Evolutionary conservation across 1,139 yeast genomes (phyloP).

Genomic region (Zhuliangozyma blackwelliae): DNA sequence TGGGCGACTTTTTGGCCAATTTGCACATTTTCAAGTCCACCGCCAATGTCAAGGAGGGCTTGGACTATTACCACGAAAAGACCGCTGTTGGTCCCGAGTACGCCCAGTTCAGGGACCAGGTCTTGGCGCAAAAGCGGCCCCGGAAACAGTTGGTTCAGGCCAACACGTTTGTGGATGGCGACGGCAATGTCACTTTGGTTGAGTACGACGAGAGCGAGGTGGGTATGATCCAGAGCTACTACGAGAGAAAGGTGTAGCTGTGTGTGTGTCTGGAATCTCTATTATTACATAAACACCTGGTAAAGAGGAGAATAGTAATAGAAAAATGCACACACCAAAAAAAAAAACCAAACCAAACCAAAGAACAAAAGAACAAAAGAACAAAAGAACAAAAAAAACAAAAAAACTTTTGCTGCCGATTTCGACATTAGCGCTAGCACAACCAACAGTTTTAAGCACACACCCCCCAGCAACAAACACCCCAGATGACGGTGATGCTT

Average conservation of each 20-base stretch:
- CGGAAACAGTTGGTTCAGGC: conserved; percentile 83
- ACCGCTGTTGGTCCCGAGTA: conserved; percentile 64
- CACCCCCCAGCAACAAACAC: no score
- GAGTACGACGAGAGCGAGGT: conserved; percentile 73
- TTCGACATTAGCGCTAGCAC: no score
- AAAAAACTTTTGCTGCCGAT: no score
- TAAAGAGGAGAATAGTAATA: no score
- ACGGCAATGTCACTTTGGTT: conserved; percentile 44
- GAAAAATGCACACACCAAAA: no score
- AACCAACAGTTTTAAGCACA: no score
- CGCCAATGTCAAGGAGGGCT: conserved; percentile 65
- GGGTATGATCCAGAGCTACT: conserved; percentile 77
- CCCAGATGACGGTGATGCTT: no score
- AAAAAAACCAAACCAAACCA: no score
- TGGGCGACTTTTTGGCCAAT: conserved; percentile 65
- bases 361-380: no score
- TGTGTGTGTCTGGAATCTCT: no score
- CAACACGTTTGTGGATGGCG: conserved; percentile 48
- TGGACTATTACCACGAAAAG: conserved; percentile 57
- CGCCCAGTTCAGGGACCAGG: conserved; percentile 61
- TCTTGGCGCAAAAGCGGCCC: conserved; percentile 70
- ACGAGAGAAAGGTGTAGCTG: conserved; percentile 53
- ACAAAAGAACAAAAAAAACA: no score
- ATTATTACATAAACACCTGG: no score
- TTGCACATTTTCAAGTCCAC: conserved; percentile 77